Evolutionary conservation across 2,329 filamentous ascomycete genomes (phyloP).

Genomic region (Sclerotinia glacialis): DNA sequence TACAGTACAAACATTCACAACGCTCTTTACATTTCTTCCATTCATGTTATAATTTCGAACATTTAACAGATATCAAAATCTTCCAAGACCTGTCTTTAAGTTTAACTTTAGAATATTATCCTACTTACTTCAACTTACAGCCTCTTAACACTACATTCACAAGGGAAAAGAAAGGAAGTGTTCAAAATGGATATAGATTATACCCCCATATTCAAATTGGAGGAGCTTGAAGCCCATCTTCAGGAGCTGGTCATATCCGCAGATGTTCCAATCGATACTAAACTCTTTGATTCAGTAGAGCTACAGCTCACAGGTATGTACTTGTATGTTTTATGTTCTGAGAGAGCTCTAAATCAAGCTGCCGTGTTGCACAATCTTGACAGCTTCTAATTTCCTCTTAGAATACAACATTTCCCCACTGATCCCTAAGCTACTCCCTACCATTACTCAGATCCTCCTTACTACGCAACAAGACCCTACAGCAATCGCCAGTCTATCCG

Average conservation of each 20-base stretch:
- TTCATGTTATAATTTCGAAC: background rate
- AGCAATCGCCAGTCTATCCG: slow-evolving; percentile 51
- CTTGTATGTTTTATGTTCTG: background rate
- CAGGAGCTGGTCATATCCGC: slow-evolving; percentile 48
- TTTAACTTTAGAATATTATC: background rate
- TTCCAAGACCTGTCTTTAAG: background rate
- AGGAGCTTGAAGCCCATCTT: slow-evolving; percentile 55
- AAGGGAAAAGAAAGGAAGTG: background rate
- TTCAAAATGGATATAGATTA: slow-evolving; percentile 12
- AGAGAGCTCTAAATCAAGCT: background rate
- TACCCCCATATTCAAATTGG: slow-evolving; percentile 41
- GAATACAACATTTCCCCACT: slow-evolving; percentile 53
- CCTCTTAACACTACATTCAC: background rate
- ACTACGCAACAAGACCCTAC: slow-evolving; percentile 51
- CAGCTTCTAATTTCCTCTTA: slow-evolving; percentile 34
- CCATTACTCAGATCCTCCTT: slow-evolving; percentile 52
- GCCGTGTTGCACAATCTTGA: background rate
- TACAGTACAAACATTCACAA: too few relatives aligned
- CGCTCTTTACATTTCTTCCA: background rate
- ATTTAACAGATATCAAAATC: background rate
- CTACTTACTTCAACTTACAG: background rate
- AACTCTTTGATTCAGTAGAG: slow-evolving; percentile 58
- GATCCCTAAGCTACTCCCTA: slow-evolving; percentile 53
- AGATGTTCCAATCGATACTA: slow-evolving; percentile 45
- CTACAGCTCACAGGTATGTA: slow-evolving; percentile 54